Evolutionary conservation across 345 rosid species (phyloP), one percentile per base, ranked within the genome.

Genomic region (Carallia brachiata): DNA sequence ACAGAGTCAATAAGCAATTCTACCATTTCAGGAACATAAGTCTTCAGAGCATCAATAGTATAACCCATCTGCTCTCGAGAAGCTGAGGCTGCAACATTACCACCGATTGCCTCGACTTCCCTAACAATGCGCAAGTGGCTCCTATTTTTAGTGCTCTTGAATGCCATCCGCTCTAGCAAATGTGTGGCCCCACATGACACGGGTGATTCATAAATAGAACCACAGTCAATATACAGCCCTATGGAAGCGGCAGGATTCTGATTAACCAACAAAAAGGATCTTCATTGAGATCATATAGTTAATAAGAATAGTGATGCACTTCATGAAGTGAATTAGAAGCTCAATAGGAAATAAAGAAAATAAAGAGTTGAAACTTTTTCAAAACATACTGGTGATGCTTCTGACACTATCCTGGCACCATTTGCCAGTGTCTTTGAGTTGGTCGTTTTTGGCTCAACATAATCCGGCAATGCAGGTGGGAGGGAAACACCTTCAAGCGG

Each of bases 81-180:
- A 32, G 96, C 96, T 69, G 97, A 84, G 62, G 97, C 90, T 66
- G 82, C 82, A 31, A 93, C 80, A 66, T 69, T 80, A 48, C 93
- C 97, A 66, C 97, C 99, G 66, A 87, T 85, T 66, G 97, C 97
- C 82, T 90, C 99, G 67, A 87, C 88, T 74, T 89, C 99, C 68
- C 96, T 79, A 16, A 90, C 89, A 80, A 90, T 74, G 37, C 89
- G 86, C 62, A 90, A 73, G 68, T 95, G 93, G 80, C 90, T 89
- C 75, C 97, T 72, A 69, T 89, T 95, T 78, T 82, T 75, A 37
- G 97, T 89, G 75, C 89, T 90, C 80, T 89, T 89, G 83, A 89
- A 89, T 71, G 96, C 92, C 99, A 90, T 92, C 44, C 91, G 85
- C 70, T 95, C 93, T 77, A 95, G 88, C 75, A 92, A 73, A 69